Evolutionary conservation across 768 basidiomycete genomes (phyloP).

Genomic region (Xanthoconium stramineum): DNA sequence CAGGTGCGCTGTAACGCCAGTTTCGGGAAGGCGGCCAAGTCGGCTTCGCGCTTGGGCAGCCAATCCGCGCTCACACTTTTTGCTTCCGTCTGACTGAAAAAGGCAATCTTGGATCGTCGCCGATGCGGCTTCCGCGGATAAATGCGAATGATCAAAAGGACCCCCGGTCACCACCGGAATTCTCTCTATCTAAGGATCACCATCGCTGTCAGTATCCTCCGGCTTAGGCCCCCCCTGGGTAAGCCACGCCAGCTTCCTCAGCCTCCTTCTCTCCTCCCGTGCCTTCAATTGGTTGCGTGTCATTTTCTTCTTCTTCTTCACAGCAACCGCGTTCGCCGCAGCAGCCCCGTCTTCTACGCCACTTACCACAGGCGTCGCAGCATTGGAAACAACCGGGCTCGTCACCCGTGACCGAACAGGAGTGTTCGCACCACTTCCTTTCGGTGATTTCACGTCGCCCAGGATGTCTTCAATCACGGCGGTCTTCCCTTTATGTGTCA

Average conservation of each 20-base stretch:
- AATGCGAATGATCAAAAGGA: constrained; percentile 6
- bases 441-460: constrained; percentile 63
- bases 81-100: constrained; percentile 17
- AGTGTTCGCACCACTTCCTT: constrained; percentile 69
- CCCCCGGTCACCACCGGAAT: constrained; percentile 23
- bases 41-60: background rate
- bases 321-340: constrained; percentile 33
- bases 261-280: constrained; percentile 78
- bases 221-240: constrained; percentile 78
- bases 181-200: constrained; percentile 18
- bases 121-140: constrained; percentile 23
- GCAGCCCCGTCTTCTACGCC: constrained; percentile 61
- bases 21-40: constrained; percentile 9
- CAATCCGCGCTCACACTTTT: background rate
- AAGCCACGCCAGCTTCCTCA: constrained; percentile 82
- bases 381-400: constrained; percentile 66
- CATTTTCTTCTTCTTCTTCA: constrained; percentile 85
- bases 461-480: constrained; percentile 84
- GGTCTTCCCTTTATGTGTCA: constrained; percentile 86
- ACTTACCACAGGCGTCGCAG: constrained; percentile 74
- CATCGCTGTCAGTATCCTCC: constrained; percentile 77
- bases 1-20: constrained; percentile 17
- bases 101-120: constrained; percentile 33
- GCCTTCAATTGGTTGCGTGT: constrained; percentile 90
- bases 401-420: constrained; percentile 67